Evolutionary conservation across 2,329 filamentous ascomycete genomes (phyloP).

Genomic region (Rutstroemia sp.): DNA sequence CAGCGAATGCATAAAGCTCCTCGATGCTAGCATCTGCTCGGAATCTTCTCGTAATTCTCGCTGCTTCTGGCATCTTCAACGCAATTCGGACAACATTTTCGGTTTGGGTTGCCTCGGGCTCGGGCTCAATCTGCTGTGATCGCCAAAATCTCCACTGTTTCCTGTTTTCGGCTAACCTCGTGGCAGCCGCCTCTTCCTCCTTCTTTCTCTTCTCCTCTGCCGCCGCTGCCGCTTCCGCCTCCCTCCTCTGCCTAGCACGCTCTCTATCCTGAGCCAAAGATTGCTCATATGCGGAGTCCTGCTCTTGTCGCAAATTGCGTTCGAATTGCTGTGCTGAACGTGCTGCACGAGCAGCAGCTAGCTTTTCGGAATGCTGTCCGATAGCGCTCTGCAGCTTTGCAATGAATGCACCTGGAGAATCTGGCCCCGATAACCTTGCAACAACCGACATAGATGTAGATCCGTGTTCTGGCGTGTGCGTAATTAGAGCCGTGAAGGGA

Average conservation of each 20-base stretch:
- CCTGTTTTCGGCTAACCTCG: constrained; percentile 41
- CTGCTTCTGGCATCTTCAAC: constrained; percentile 53
- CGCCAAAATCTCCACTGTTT: constrained; percentile 78
- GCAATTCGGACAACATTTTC: constrained; percentile 68
- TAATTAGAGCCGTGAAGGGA: constrained; percentile 80
- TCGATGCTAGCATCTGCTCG: constrained; percentile 57
- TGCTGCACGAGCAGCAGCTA: constrained; percentile 68
- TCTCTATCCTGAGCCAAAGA: constrained; percentile 84
- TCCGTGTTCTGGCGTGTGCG: constrained; percentile 77
- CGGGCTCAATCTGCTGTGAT: constrained; percentile 55
- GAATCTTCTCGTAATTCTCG: constrained; percentile 73
- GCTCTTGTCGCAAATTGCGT: constrained; percentile 75
- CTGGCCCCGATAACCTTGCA: constrained; percentile 67
- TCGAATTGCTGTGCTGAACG: constrained; percentile 73
- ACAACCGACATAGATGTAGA: constrained; percentile 87
- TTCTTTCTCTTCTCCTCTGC: constrained; percentile 57
- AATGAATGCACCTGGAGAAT: constrained; percentile 63
- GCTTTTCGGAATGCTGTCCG: constrained; percentile 65
- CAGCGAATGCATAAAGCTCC: constrained; percentile 89
- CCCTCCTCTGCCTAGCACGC: constrained; percentile 66
- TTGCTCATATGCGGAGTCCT: constrained; percentile 89
- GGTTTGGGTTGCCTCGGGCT: constrained; percentile 52
- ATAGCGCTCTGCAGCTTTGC: constrained; percentile 69
- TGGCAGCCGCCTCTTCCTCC: constrained; percentile 52
- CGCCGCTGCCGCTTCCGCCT: constrained; percentile 65